Percentiles rank a stretch among this genome's conserved stretches.
These are phyloP conservation scores for Debaryomyces psychrophilus DNA, from an alignment of 1,139 yeast genomes.

Conservation along the genomic window DNA sequence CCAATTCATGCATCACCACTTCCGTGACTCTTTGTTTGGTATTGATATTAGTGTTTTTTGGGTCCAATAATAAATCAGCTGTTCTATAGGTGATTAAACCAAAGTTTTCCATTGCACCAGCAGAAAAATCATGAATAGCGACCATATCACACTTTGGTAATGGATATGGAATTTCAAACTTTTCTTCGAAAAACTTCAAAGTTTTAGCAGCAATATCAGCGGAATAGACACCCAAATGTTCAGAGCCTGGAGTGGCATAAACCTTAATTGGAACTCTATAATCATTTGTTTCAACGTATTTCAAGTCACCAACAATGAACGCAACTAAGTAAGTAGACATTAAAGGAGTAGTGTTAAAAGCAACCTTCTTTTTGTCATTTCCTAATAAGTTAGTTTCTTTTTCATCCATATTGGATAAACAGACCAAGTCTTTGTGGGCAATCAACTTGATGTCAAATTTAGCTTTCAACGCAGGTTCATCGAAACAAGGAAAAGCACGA, in stretches of 20 bases:
- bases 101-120: conserved; percentile 68
- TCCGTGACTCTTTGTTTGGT: conserved; percentile 78
- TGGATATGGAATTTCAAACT: conserved; percentile 61
- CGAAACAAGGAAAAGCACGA: conserved; percentile 88
- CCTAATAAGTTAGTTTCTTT: conserved; percentile 48
- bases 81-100: conserved; percentile 60
- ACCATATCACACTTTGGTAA: conserved; percentile 61
- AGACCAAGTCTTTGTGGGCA: conserved; percentile 61
- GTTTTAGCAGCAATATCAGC: conserved; percentile 56
- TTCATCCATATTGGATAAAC: conserved; percentile 81
- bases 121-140: conserved; percentile 60
- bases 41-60: conserved; percentile 44
- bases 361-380: conserved; percentile 53
- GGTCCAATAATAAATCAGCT: conserved; percentile 55
- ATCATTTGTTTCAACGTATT: conserved; percentile 63
- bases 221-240: conserved; percentile 52
- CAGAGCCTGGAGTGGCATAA: conserved; percentile 57
- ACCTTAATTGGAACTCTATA: conserved; percentile 67
- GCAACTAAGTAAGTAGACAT: conserved; percentile 84
- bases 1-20: conserved; percentile 87
- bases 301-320: conserved; percentile 77
- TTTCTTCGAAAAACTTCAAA: conserved; percentile 52
- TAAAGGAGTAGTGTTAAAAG: conserved; percentile 59
- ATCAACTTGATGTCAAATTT: conserved; percentile 69
- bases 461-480: conserved; percentile 85